Conservation (phyloP, 768 basidiomycete species). For the Auricularia sp. region DNA sequence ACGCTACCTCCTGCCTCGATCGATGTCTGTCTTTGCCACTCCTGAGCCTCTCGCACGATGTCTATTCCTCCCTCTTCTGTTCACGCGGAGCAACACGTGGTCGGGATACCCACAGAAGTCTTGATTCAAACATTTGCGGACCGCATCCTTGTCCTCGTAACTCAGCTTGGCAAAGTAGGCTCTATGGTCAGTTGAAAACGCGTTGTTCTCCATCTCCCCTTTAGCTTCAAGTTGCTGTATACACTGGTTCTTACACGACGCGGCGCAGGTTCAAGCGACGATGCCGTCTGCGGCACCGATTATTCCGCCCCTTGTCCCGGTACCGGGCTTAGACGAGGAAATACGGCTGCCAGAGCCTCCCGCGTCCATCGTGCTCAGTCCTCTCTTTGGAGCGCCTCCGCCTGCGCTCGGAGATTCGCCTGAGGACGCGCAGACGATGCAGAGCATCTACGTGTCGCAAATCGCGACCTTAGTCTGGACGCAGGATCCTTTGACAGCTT, state of each 20-base stretch:
- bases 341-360: slow-evolving; percentile 45
- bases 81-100: slow-evolving; percentile 26
- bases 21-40: no score
- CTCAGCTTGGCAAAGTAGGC: slow-evolving; percentile 86
- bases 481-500: slow-evolving; percentile 21
- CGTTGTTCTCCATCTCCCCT: not conserved
- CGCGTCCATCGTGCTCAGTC: slow-evolving; percentile 63
- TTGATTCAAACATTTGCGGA: slow-evolving; percentile 73
- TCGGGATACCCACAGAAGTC: slow-evolving; percentile 58
- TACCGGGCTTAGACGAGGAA: not conserved
- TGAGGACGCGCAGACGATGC: slow-evolving; percentile 55
- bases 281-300: slow-evolving; percentile 55
- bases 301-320: slow-evolving; percentile 27
- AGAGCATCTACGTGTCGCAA: slow-evolving; percentile 78
- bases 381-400: slow-evolving; percentile 51
- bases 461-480: slow-evolving; percentile 79
- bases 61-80: not conserved
- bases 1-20: no score
- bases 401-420: slow-evolving; percentile 37
- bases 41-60: not conserved
- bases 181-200: slow-evolving; percentile 47
- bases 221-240: no score
- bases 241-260: no score
- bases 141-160: slow-evolving; percentile 74
- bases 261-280: slow-evolving; percentile 63